Percentiles rank a stretch among this genome's conserved stretches.
These are phyloP conservation scores for Acacia melanoxylon DNA, from an alignment of 306 rosid genomes.

Conservation along the genomic window DNA sequence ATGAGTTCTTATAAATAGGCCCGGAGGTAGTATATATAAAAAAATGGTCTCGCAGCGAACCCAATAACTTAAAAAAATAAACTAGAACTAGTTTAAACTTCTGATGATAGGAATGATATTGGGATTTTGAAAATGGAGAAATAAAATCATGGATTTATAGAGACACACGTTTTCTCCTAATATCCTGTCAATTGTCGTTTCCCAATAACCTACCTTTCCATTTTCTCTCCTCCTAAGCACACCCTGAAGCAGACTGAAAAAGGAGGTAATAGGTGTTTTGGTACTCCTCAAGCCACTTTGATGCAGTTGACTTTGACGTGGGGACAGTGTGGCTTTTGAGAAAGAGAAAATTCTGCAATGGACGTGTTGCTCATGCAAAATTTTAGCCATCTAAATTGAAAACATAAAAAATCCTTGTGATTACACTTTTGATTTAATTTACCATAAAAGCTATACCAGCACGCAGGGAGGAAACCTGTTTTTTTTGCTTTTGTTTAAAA, in stretches of 20 bases:
- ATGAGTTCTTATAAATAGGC: not conserved
- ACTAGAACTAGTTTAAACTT: not conserved
- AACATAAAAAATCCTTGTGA: not conserved
- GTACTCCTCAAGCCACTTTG: not conserved
- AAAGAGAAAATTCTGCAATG: not conserved
- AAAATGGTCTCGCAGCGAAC: not conserved
- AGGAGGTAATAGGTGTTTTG: not conserved
- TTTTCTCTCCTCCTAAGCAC: not conserved
- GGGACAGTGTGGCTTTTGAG: not conserved
- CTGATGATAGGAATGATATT: not conserved
- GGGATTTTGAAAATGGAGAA: not conserved
- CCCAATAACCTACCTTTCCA: not conserved
- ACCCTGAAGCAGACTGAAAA: not conserved
- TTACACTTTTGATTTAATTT: not conserved
- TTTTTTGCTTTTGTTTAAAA: not conserved
- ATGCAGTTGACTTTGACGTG: not conserved
- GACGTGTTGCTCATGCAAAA: not conserved
- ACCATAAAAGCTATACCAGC: not conserved
- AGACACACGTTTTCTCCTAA: not conserved
- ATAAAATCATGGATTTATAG: not conserved
- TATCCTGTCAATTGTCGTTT: not conserved
- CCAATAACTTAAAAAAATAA: not conserved
- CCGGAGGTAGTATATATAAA: not conserved
- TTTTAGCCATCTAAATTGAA: not conserved
- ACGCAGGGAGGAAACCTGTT: not conserved